phyloP scores from a whole-genome alignment of 306 rosid species.

The Sicyos baderoa region DNA sequence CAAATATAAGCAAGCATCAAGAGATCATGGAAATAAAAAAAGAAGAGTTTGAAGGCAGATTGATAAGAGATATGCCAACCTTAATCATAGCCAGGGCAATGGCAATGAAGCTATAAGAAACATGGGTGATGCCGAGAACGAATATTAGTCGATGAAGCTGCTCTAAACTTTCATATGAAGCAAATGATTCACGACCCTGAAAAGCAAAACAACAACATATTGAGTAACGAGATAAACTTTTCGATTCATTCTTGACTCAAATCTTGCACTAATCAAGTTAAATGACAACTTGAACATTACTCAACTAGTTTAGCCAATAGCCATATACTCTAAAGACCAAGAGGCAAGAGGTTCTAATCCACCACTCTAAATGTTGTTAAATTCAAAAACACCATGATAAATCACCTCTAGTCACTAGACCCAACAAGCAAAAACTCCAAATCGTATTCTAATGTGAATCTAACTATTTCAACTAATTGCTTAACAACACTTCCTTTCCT shows the following conservation, averaged over 20 bases:
- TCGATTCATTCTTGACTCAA: not conserved
- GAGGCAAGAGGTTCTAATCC: too few relatives aligned
- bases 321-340: too few relatives aligned
- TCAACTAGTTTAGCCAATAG: too few relatives aligned
- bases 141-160: conserved; percentile 84
- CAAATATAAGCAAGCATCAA: conserved; percentile 10
- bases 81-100: conserved; percentile 72
- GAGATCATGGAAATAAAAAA: not conserved
- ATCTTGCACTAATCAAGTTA: not conserved
- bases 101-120: conserved; percentile 66
- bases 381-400: not conserved
- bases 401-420: not conserved
- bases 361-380: too few relatives aligned
- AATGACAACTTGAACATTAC: too few relatives aligned
- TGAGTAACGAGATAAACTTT: not conserved
- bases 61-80: conserved; percentile 36
- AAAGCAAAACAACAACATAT: conserved; percentile 20
- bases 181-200: conserved; percentile 83
- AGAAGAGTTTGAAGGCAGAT: conserved; percentile 9
- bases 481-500: not conserved
- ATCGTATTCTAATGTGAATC: not conserved
- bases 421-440: not conserved
- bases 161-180: conserved; percentile 77
- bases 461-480: not conserved
- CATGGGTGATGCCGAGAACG: conserved; percentile 77